phyloP scores from a whole-genome alignment of 140 eudicot species.

The Erigeron philadelphicus region DNA sequence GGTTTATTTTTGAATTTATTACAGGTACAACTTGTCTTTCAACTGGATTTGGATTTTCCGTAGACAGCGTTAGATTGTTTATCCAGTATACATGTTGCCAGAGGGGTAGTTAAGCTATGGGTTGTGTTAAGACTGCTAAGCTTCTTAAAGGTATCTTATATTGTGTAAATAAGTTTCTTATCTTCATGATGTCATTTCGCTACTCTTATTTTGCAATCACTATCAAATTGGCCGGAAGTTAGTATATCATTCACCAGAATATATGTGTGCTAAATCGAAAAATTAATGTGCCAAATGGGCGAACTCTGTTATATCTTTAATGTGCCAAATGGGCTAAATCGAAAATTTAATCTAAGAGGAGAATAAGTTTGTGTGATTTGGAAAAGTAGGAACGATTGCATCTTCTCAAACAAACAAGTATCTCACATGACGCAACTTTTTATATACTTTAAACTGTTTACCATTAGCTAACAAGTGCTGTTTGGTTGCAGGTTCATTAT shows the following conservation, averaged over 20 bases:
- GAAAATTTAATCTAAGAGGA: too few species aligned
- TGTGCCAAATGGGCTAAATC: too few species aligned
- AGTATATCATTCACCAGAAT: background rate
- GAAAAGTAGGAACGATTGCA: too few species aligned
- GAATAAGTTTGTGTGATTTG: too few species aligned
- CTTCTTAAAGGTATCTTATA: slow-evolving; percentile 45
- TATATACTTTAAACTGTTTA: background rate
- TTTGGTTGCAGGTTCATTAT: slow-evolving; percentile 59
- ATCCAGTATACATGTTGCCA: slow-evolving; percentile 53
- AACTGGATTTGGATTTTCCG: slow-evolving; percentile 23
- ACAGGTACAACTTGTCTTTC: slow-evolving; percentile 27
- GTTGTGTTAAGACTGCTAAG: slow-evolving; percentile 38
- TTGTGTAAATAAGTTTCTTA: background rate
- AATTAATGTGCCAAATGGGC: too few species aligned
- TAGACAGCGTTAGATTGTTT: slow-evolving; percentile 22
- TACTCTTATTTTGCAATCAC: background rate
- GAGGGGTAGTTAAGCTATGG: slow-evolving; percentile 61
- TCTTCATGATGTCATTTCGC: background rate
- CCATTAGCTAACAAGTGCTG: background rate
- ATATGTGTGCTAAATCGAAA: too few species aligned
- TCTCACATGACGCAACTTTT: background rate
- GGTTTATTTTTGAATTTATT: slow-evolving; percentile 12
- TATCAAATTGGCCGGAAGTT: background rate
- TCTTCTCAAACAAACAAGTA: too few species aligned
- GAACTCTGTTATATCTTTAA: too few species aligned